Percentiles rank a stretch among this genome's conserved stretches.
Evolutionary conservation across 2,329 filamentous ascomycete genomes (phyloP).

Genomic region (Stagonosporopsis tanaceti): DNA sequence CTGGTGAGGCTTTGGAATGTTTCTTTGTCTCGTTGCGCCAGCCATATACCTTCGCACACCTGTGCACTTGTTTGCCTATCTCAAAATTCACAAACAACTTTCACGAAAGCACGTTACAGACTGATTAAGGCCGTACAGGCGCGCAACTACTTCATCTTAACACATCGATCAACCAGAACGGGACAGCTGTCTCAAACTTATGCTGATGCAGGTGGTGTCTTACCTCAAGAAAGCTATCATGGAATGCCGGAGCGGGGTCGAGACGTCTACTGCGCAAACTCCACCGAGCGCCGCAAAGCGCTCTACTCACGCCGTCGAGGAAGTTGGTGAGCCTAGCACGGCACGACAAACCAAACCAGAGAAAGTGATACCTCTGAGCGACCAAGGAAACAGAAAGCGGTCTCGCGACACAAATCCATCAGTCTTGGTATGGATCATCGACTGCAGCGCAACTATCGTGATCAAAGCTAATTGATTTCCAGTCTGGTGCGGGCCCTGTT

Average conservation of each 20-base stretch:
- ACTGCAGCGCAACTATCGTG: background rate
- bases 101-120: background rate
- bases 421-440: background rate
- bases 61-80: background rate
- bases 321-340: background rate
- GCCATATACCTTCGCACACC: background rate
- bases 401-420: background rate
- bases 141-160: background rate
- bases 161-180: no score
- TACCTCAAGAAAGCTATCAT: background rate
- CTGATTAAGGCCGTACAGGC: background rate
- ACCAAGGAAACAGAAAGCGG: background rate
- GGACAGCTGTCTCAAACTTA: no score
- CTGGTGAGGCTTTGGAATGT: background rate
- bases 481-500: background rate
- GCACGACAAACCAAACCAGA: background rate
- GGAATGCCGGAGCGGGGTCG: no score
- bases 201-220: background rate
- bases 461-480: background rate
- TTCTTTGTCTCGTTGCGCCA: background rate
- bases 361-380: background rate
- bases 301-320: background rate
- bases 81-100: background rate
- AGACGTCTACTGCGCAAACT: background rate
- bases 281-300: background rate